Evolutionary conservation across 148 eudicot genomes (phyloP), one percentile per base, ranked within the genome.

Genomic region (Arctostaphylos glauca): DNA sequence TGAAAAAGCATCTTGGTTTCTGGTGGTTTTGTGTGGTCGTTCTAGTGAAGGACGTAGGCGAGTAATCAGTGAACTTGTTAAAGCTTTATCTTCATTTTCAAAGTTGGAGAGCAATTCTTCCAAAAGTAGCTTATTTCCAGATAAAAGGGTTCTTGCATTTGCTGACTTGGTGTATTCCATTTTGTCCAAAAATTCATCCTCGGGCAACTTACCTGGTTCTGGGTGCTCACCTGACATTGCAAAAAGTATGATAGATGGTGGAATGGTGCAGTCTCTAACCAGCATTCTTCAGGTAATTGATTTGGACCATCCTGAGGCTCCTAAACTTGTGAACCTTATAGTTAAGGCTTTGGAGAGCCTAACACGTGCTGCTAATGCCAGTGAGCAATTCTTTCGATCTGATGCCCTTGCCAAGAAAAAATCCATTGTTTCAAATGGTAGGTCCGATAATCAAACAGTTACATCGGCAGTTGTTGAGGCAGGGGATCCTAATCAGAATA

Each of bases 271-370:
- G 43, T 94, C 94, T 84, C 84, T 96, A 67, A 91, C 97, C 46
- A 86, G 91, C 84, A 90, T 96, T 83, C 95, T 96, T 74, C 92
- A 91, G 87, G 91, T 86, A 48, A 83, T 93, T 74, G 99, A 96
- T 91, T 91, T 96, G 88, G 99, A 96, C 86, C 97, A 96, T 82
- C 99, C 99, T 62, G 97, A 93, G 89, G 96, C 98, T 84, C 92
- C 99, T 7, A 94, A 94, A 92, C 86, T 93, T 83, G 98, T 89
- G 73, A 96, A 93, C 89, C 86, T 93, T 74, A 87, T 92, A 64
- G 92, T 96, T 49, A 96, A 94, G 86, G 90, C 95, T 77, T 87
- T 96, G 89, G 99, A 96, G 84, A 89, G 91, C 85, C 85, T 96
- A 79, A 92, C 96, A 80, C 90, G 99, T 68, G 97, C 96, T 23